A percentile compares a stretch with the other conserved stretches of the same genome.
Evolutionary conservation across 495 filamentous ascomycete species (phyloP).

Genomic region (Jackrogersella minutella): DNA sequence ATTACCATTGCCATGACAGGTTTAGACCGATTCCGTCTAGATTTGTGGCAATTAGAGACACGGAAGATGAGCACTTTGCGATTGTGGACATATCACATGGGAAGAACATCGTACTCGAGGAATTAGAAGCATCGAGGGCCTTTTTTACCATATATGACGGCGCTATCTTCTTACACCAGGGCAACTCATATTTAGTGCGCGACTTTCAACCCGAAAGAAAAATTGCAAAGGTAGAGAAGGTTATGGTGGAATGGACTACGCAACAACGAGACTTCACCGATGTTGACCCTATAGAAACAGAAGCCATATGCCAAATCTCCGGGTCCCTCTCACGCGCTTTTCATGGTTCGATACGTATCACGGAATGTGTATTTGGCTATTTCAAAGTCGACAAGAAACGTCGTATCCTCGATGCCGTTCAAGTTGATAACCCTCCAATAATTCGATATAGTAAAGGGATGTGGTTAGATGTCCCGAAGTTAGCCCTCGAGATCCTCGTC

Average conservation of each 20-base stretch:
- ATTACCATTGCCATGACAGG: constrained; percentile 87
- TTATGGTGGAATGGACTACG: constrained; percentile 96
- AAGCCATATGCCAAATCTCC: constrained; percentile 74
- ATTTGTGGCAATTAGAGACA: constrained; percentile 89
- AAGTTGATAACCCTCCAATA: constrained; percentile 93
- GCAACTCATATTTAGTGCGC: constrained; percentile 87
- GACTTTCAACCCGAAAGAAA: constrained; percentile 82
- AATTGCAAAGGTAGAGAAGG: constrained; percentile 73
- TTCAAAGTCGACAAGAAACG: constrained; percentile 89
- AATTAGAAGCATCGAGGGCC: constrained; percentile 93
- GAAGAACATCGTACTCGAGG: constrained; percentile 87
- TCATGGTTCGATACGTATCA: constrained; percentile 84
- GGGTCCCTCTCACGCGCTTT: constrained; percentile 67
- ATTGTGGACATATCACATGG: constrained; percentile 88
- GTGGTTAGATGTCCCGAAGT: constrained; percentile 92
- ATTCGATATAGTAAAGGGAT: constrained; percentile 85
- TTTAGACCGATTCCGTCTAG: constrained; percentile 87
- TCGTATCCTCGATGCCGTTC: constrained; percentile 88
- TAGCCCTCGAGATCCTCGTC: constrained; percentile 79
- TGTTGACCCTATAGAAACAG: constrained; percentile 88
- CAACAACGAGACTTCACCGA: constrained; percentile 94
- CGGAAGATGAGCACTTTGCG: constrained; percentile 90
- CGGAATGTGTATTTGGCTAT: constrained; percentile 89
- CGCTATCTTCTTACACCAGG: constrained; percentile 96
- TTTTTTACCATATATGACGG: constrained; percentile 98